A percentile compares a stretch with the other conserved stretches of the same genome.
phyloP scores from a whole-genome alignment of 139 green algal genomes.

The Yamagishiella unicocca region DNA sequence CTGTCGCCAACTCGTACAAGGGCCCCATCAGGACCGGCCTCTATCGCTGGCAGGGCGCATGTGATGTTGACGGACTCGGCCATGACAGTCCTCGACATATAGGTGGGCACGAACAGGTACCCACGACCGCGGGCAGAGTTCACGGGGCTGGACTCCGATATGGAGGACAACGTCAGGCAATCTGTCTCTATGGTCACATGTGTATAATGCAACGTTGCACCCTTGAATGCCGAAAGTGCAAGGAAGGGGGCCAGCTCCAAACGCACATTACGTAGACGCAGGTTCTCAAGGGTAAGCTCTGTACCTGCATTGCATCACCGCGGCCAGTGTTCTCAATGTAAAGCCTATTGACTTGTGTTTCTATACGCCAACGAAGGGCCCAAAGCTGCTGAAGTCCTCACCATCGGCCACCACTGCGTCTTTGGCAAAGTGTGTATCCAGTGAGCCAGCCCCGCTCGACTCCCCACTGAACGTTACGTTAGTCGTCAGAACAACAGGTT shows the following conservation, averaged over 20 bases:
- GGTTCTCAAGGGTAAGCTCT: not conserved
- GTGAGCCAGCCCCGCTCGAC: not conserved
- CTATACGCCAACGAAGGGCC: not conserved
- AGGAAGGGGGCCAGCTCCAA: not conserved
- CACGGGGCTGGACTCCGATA: not conserved
- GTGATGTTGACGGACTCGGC: slow-evolving; percentile 3
- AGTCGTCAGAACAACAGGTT: not conserved
- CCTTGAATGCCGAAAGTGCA: not conserved
- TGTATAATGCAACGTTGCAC: not conserved
- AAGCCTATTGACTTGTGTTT: not conserved
- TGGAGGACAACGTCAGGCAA: not conserved
- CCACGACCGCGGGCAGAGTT: not conserved
- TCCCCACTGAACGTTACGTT: not conserved
- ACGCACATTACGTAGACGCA: not conserved
- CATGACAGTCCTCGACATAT: not conserved
- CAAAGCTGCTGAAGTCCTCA: not conserved
- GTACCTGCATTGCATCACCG: slow-evolving; percentile 9
- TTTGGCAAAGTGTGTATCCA: not conserved
- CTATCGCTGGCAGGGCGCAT: not conserved
- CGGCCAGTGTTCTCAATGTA: too few relatives aligned
- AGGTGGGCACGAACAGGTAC: not conserved
- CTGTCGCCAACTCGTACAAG: not conserved
- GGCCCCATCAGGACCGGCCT: not conserved
- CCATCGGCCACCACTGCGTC: not conserved
- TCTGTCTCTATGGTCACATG: slow-evolving; percentile 11